Percentiles rank a stretch among this genome's conserved stretches.
phyloP scores from a whole-genome alignment of 805 yeast species.

The Zygoascus biomembranicola region DNA sequence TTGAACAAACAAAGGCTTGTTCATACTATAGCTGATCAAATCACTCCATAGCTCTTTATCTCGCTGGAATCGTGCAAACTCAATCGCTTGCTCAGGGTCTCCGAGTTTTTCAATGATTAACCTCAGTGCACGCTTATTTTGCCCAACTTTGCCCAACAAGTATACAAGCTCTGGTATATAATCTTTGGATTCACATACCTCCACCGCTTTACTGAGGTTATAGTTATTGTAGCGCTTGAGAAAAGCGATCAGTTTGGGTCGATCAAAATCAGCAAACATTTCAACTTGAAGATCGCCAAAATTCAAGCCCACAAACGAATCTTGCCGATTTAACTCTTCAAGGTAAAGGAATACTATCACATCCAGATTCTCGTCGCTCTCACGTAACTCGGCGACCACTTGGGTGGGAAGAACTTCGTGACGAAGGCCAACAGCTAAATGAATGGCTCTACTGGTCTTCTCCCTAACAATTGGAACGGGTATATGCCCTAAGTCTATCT shows the following conservation, averaged over 20 bases:
- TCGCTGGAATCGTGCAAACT: conserved; percentile 58
- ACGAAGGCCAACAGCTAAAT: conserved; percentile 51
- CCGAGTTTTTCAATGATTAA: conserved; percentile 68
- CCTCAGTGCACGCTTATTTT: conserved; percentile 62
- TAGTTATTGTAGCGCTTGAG: conserved; percentile 48
- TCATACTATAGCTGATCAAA: conserved; percentile 59
- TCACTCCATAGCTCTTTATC: conserved; percentile 78
- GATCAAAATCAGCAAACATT: conserved; percentile 57
- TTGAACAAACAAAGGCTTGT: conserved; percentile 67
- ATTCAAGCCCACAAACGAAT: conserved; percentile 44
- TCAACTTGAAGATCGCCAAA: conserved; percentile 62
- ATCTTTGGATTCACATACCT: conserved; percentile 46
- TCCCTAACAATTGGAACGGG: conserved; percentile 36
- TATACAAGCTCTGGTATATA: conserved; percentile 69
- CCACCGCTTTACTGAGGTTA: conserved; percentile 62
- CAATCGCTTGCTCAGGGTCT: conserved; percentile 75
- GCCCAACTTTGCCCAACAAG: conserved; percentile 75
- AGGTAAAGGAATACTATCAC: conserved; percentile 58
- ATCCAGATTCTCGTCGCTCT: conserved; percentile 19
- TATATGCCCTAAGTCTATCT: conserved; percentile 28
- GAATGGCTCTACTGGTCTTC: conserved; percentile 38
- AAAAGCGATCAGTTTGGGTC: conserved; percentile 48
- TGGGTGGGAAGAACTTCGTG: conserved; percentile 53
- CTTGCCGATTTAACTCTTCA: conserved; percentile 46
- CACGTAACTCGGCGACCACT: conserved; percentile 40